A percentile compares a stretch with the other conserved stretches of the same genome.
phyloP scores from a whole-genome alignment of 2,329 filamentous ascomycete genomes.

The Diaporthe sp. region DNA sequence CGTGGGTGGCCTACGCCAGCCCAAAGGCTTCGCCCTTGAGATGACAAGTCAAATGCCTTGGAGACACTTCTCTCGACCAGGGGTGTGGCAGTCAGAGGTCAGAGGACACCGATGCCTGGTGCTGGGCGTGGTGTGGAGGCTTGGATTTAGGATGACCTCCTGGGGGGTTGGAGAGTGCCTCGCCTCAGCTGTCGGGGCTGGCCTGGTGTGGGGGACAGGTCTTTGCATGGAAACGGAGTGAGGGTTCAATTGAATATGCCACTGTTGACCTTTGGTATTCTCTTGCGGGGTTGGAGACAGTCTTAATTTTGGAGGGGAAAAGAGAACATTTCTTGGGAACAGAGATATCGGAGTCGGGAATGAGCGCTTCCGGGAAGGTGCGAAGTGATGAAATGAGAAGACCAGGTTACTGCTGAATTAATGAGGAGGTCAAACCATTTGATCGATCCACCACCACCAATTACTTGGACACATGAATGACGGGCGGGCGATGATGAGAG shows the following conservation, averaged over 20 bases:
- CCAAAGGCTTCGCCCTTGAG: neutral
- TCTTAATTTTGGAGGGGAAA: constrained; percentile 13
- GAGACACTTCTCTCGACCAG: neutral
- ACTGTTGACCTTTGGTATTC: constrained; percentile 19
- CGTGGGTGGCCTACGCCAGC: neutral
- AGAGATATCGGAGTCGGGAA: constrained; percentile 14
- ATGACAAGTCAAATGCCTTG: neutral
- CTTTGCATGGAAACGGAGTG: constrained; percentile 33
- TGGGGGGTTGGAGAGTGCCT: neutral
- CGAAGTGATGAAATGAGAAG: constrained; percentile 7
- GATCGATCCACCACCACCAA: neutral
- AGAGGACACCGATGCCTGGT: neutral
- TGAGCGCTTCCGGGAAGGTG: neutral
- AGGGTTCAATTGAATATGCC: constrained; percentile 25
- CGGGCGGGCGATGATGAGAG: neutral
- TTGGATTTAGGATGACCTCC: neutral
- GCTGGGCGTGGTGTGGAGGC: neutral
- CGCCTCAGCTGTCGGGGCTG: neutral
- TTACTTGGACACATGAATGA: neutral
- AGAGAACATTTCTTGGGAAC: neutral
- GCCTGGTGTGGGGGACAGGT: neutral
- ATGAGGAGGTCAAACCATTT: neutral
- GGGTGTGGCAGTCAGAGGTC: neutral
- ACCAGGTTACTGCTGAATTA: constrained; percentile 13
- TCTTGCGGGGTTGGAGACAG: neutral